Evolutionary conservation across 441 rosid species (phyloP).

Genomic region (Croton setiger): DNA sequence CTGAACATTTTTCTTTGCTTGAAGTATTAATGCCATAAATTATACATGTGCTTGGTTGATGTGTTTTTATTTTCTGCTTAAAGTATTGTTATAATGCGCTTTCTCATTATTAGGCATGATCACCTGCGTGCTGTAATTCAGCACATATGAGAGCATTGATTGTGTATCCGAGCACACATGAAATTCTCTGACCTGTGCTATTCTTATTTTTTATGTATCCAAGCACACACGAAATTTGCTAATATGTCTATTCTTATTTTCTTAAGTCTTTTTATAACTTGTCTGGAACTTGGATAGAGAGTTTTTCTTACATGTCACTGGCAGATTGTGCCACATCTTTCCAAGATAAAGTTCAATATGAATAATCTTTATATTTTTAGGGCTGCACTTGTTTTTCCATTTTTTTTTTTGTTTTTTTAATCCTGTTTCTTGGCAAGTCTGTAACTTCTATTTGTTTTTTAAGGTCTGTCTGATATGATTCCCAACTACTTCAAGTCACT

Average conservation of each 20-base stretch:
- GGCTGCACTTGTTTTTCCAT: background rate
- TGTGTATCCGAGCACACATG: background rate
- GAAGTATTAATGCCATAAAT: background rate
- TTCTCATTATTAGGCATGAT: background rate
- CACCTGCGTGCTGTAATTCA: background rate
- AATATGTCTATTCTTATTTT: background rate
- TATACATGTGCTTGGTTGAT: background rate
- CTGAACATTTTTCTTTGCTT: background rate
- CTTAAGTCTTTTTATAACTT: background rate
- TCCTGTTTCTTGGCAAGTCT: background rate
- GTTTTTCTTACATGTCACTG: background rate
- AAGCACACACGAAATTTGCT: background rate
- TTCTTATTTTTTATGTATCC: background rate
- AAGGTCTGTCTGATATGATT: background rate
- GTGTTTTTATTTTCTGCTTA: background rate
- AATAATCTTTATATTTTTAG: background rate
- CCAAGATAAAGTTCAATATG: background rate
- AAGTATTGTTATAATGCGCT: background rate
- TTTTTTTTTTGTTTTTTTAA: background rate
- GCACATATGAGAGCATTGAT: background rate
- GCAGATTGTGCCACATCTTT: background rate
- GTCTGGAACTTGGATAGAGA: background rate
- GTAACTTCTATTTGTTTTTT: background rate
- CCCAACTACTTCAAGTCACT: constrained; percentile 1
- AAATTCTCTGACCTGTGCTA: background rate